Base-by-base conservation (phyloP, 1,139 yeast species). In the Saccharomyces hybrid region DNA sequence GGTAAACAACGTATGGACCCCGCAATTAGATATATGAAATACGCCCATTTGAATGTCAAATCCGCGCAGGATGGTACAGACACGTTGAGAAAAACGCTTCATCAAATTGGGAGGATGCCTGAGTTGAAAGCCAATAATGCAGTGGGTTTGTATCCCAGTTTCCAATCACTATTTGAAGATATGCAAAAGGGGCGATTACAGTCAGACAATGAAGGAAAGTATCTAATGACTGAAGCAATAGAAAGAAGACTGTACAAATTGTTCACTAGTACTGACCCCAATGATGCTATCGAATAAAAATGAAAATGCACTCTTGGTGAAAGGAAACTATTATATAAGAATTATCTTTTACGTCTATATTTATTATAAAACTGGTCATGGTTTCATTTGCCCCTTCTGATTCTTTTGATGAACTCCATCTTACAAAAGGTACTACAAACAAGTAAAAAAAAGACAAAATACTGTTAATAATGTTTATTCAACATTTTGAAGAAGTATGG, bases 101-200 rank as follows among this genome's bases (percentile, higher is more conserved):
- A 77, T 51, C 84, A 83, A 57, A 76, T 85, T 59, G 80, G 80
- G 54, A 71, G 76, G 58, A 77, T 84, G 76, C 82, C 87, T 1
- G 77, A 71, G 26, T 54, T 68, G 5, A 69, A 71, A 49, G 73
- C 77, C 0, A 62, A 65, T 31, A 63, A 67, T 4, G 66, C 74
- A 2, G 57, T 64, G 5, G 64, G 71, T 2, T 73, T 71, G 56
- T 75, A 76, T 58, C 70, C 75, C 3, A 70, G 75, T 4, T 65
- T 83, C 48, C 70, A 68, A 50, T 65, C 71, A 21, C 55, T 83
- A 9, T 73, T 69, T 57, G 59, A 66, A 1, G 72, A 71, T 57
- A 69, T 75, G 44, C 60, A 58, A 49, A 63, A 54, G 9, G 64
- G 65, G 8, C 55, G 60, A 42, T 34, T 70, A 11, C 67, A 66